Conservation (phyloP, 1,284 basidiomycete species). For the Vanrija sp. region DNA sequence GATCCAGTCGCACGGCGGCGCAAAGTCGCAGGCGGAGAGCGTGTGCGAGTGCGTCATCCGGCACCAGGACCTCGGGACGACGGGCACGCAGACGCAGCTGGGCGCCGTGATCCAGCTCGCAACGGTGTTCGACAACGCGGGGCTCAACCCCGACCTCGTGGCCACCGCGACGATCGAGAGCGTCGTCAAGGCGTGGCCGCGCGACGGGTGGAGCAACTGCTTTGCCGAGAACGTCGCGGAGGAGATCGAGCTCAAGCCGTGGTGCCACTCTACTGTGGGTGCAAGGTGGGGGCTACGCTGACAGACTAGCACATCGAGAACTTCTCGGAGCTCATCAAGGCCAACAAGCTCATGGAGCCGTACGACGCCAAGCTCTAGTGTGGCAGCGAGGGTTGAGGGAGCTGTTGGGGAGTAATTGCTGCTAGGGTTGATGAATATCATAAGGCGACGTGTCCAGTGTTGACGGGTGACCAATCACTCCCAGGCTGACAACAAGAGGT, state of each 20-base stretch:
- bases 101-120: slow-evolving; percentile 22
- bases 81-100: slow-evolving; percentile 35
- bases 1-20: slow-evolving; percentile 46
- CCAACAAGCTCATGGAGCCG: slow-evolving; percentile 7
- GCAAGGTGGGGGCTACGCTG: too few relatives aligned
- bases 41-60: slow-evolving; percentile 60
- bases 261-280: slow-evolving; percentile 2
- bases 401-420: too few relatives aligned
- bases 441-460: too few relatives aligned
- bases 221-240: slow-evolving; percentile 23
- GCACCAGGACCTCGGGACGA: slow-evolving; percentile 59
- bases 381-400: too few relatives aligned
- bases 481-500: too few relatives aligned
- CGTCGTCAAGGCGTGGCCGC: slow-evolving; percentile 15
- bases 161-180: slow-evolving; percentile 14
- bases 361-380: slow-evolving; percentile 1
- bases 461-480: too few relatives aligned
- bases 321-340: slow-evolving; percentile 4
- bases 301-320: background rate
- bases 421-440: too few relatives aligned
- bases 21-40: slow-evolving; percentile 55
- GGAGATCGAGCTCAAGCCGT: slow-evolving; percentile 24
- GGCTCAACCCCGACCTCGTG: slow-evolving; percentile 13
- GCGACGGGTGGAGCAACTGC: slow-evolving; percentile 25
- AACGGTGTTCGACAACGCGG: slow-evolving; percentile 26